Percentiles rank a stretch among this genome's conserved stretches.
Conservation (phyloP, 2,329 filamentous ascomycete species). For the Ophiocordyceps camponoti-floridani region DNA sequence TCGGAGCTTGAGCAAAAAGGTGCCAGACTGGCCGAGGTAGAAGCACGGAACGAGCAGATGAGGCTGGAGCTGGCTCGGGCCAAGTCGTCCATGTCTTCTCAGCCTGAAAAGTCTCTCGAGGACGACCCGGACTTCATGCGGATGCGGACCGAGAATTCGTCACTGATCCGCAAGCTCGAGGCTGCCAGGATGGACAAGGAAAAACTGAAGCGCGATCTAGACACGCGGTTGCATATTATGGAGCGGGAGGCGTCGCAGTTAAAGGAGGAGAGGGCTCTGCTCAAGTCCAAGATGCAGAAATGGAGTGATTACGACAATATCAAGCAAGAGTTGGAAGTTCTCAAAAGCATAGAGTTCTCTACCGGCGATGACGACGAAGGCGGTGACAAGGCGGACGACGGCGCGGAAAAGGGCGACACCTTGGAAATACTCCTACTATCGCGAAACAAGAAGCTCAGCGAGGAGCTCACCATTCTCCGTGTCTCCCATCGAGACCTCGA, state of each 20-base stretch:
- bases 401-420: constrained; percentile 45
- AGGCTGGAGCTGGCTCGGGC: constrained; percentile 79
- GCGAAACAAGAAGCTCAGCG: constrained; percentile 89
- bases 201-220: constrained; percentile 55
- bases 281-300: constrained; percentile 69
- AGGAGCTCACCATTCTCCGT: constrained; percentile 80
- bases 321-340: constrained; percentile 85
- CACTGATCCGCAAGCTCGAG: constrained; percentile 76
- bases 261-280: constrained; percentile 60
- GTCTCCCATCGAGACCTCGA: constrained; percentile 91
- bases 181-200: constrained; percentile 71
- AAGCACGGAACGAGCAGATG: constrained; percentile 86
- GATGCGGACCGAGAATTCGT: constrained; percentile 82
- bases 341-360: constrained; percentile 95
- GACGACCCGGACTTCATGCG: constrained; percentile 83
- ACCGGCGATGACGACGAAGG: constrained; percentile 68
- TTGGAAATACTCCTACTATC: constrained; percentile 81
- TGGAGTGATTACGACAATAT: constrained; percentile 93
- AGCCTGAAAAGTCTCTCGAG: constrained; percentile 48
- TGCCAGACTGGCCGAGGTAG: constrained; percentile 70
- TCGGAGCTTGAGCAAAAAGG: constrained; percentile 85
- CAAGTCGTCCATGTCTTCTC: constrained; percentile 47
- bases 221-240: constrained; percentile 56
- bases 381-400: constrained; percentile 14
- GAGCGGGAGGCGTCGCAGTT: constrained; percentile 63